phyloP scores from a whole-genome alignment of 352 stramenopile species.

The Phytophthora sp. region DNA sequence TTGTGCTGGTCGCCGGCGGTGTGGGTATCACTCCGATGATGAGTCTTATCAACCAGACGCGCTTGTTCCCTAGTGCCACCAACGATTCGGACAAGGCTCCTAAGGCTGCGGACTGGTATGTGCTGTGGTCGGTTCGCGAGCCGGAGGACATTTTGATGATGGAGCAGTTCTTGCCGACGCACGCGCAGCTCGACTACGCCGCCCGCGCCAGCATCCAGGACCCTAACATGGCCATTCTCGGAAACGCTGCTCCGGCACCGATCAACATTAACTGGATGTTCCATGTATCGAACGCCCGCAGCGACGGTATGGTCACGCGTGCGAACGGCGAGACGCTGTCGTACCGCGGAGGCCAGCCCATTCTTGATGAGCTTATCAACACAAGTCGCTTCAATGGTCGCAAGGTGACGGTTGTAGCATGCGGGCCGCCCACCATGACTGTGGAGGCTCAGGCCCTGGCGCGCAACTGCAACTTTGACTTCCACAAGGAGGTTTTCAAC shows the following conservation, averaged over 20 bases:
- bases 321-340: constrained; percentile 59
- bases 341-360: constrained; percentile 57
- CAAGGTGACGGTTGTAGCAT: constrained; percentile 74
- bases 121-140: constrained; percentile 69
- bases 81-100: constrained; percentile 21
- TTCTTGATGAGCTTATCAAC: constrained; percentile 79
- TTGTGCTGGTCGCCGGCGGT: constrained; percentile 72
- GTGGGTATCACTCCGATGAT: constrained; percentile 84
- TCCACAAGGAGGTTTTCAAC: constrained; percentile 87
- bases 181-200: constrained; percentile 47
- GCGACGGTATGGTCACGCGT: constrained; percentile 49
- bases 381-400: constrained; percentile 61
- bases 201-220: constrained; percentile 50
- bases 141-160: constrained; percentile 74
- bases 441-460: constrained; percentile 70
- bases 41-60: constrained; percentile 76
- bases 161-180: constrained; percentile 68
- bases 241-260: constrained; percentile 15
- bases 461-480: constrained; percentile 72
- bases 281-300: constrained; percentile 64
- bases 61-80: constrained; percentile 30
- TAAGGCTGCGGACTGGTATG: constrained; percentile 54
- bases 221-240: constrained; percentile 43
- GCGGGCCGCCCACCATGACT: constrained; percentile 74
- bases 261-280: constrained; percentile 65